These are phyloP conservation scores for Salix udensis DNA, from an alignment of 345 rosid species.

Conservation along the genomic window DNA sequence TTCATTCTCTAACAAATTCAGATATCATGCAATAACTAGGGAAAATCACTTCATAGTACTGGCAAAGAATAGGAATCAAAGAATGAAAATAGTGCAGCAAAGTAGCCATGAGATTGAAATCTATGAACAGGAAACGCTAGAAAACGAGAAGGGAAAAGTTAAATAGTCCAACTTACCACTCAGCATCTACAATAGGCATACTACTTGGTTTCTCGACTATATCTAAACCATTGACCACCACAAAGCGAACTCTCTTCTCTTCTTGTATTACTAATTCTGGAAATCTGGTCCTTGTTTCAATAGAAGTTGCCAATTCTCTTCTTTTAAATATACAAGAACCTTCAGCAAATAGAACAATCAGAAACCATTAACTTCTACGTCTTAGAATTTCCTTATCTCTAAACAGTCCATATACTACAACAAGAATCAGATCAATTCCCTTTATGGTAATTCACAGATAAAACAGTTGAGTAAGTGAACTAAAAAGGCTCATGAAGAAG, in stretches of 20 bases:
- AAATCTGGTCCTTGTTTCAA: constrained; percentile 83
- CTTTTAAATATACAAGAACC: constrained; percentile 70
- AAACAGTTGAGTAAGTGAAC: not conserved
- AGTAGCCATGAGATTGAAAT: not conserved
- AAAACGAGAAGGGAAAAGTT: not conserved
- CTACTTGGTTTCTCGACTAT: constrained; percentile 73
- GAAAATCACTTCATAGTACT: not conserved
- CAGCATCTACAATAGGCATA: constrained; percentile 67
- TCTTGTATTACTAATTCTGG: constrained; percentile 96
- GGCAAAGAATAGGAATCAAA: not conserved
- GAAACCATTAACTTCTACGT: not conserved
- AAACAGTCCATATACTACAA: too few relatives aligned
- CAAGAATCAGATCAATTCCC: too few relatives aligned
- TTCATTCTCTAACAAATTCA: too few relatives aligned
- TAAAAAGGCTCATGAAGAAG: not conserved
- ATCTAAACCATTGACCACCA: constrained; percentile 90
- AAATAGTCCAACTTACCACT: constrained; percentile 52
- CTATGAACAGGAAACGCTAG: not conserved
- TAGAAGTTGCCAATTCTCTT: constrained; percentile 93
- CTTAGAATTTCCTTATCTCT: too few relatives aligned
- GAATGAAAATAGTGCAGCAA: not conserved
- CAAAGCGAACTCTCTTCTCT: constrained; percentile 92
- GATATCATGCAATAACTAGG: not conserved
- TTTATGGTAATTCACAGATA: not conserved
- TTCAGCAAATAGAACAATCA: constrained; percentile 21